These are phyloP conservation scores for Mollisia scopiformis DNA, from an alignment of 2,329 filamentous ascomycete species.

Conservation along the genomic window DNA sequence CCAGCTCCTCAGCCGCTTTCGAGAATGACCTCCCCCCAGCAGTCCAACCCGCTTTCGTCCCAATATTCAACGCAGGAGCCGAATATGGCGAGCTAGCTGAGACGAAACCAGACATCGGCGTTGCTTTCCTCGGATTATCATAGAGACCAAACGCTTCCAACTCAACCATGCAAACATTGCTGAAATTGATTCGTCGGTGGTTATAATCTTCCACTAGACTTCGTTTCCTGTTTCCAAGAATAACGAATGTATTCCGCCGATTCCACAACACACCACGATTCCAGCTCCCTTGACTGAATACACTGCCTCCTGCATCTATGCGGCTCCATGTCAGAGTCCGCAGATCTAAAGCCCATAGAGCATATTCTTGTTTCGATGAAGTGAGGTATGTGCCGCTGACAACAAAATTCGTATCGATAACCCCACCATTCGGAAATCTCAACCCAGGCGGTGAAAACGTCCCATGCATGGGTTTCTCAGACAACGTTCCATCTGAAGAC, in stretches of 20 bases:
- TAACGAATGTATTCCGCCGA: conserved; percentile 91
- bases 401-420: conserved; percentile 95
- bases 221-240: conserved; percentile 89
- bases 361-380: conserved; percentile 97
- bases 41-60: conserved; percentile 61
- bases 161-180: conserved; percentile 95
- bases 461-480: conserved; percentile 87
- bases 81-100: conserved; percentile 77
- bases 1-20: conserved; percentile 80
- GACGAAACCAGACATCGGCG: conserved; percentile 80
- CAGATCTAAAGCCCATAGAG: conserved; percentile 91
- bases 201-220: conserved; percentile 98
- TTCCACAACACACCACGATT: conserved; percentile 95
- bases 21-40: conserved; percentile 78
- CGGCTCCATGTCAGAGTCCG: conserved; percentile 89
- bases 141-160: conserved; percentile 96
- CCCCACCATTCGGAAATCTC: conserved; percentile 92
- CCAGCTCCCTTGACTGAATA: conserved; percentile 98
- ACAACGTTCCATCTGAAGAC: conserved; percentile 78
- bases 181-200: conserved; percentile 95
- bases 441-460: conserved; percentile 87
- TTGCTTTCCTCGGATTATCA: conserved; percentile 83
- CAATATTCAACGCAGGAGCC: conserved; percentile 46
- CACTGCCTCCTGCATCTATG: conserved; percentile 91
- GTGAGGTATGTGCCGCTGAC: conserved; percentile 97